Evolutionary conservation across 1,139 yeast genomes (phyloP).

Genomic region (Saccharomyces hybrid): DNA sequence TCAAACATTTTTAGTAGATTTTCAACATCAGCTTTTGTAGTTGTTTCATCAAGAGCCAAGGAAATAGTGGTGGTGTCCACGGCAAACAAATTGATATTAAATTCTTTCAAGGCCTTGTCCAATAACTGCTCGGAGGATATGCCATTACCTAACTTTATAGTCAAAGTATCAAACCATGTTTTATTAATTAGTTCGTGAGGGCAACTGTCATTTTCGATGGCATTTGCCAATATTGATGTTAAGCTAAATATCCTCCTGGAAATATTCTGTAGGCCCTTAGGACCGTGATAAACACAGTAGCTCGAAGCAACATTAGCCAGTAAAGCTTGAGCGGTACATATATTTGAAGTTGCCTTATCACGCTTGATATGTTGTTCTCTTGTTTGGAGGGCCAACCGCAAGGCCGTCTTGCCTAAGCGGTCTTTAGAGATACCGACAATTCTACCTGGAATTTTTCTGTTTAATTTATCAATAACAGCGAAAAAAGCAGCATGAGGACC

Average conservation of each 20-base stretch:
- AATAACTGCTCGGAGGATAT: slow-evolving; percentile 50
- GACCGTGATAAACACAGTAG: slow-evolving; percentile 96
- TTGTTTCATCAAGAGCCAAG: slow-evolving; percentile 81
- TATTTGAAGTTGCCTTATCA: slow-evolving; percentile 95
- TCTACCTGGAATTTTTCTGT: slow-evolving; percentile 95
- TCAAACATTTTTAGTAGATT: slow-evolving; percentile 54
- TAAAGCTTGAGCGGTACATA: slow-evolving; percentile 95
- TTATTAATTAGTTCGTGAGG: slow-evolving; percentile 53
- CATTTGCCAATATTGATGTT: slow-evolving; percentile 63
- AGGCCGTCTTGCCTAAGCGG: slow-evolving; percentile 80
- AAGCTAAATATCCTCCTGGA: slow-evolving; percentile 72
- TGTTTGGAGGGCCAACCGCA: slow-evolving; percentile 89
- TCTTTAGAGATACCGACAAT: slow-evolving; percentile 91
- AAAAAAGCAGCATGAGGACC: slow-evolving; percentile 99
- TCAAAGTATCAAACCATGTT: slow-evolving; percentile 83
- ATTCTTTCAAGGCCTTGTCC: slow-evolving; percentile 48
- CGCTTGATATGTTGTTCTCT: slow-evolving; percentile 97
- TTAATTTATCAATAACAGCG: slow-evolving; percentile 69
- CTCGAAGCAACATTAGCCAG: slow-evolving; percentile 92
- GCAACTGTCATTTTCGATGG: slow-evolving; percentile 38
- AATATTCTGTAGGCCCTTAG: slow-evolving; percentile 75
- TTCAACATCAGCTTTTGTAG: slow-evolving; percentile 52
- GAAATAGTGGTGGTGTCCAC: slow-evolving; percentile 58
- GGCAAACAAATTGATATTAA: slow-evolving; percentile 70
- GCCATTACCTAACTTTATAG: slow-evolving; percentile 47